Conservation (phyloP, 306 rosid species). For the Corylus heterophylla region DNA sequence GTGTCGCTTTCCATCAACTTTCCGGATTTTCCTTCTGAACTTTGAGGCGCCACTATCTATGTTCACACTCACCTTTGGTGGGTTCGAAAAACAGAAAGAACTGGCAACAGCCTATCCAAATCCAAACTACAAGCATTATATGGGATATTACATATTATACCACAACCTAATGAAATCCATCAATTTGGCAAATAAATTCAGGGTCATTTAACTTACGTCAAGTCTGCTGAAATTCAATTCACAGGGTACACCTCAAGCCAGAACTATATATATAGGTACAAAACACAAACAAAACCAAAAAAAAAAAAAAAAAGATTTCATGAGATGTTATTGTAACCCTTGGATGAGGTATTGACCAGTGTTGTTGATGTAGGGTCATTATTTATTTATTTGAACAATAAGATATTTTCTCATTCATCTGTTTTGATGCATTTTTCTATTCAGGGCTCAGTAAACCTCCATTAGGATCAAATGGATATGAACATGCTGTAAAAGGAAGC, state of each 20-base stretch:
- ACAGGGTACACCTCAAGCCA: not conserved
- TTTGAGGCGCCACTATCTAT: conserved; percentile 84
- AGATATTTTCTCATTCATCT: not conserved
- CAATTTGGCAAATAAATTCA: not conserved
- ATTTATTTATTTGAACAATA: not conserved
- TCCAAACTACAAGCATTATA: conserved; percentile 12
- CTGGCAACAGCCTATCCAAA: conserved; percentile 72
- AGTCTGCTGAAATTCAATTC: not conserved
- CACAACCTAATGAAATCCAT: not conserved
- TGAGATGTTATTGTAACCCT: too few relatives aligned
- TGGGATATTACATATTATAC: not conserved
- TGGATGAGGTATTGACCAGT: too few relatives aligned
- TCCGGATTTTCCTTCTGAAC: conserved; percentile 62
- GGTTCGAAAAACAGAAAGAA: conserved; percentile 86
- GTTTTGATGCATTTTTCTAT: not conserved
- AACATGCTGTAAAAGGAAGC: not conserved
- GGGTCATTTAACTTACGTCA: not conserved
- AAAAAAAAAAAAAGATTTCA: too few relatives aligned
- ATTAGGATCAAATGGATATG: not conserved
- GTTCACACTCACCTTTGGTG: conserved; percentile 79
- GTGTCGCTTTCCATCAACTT: conserved; percentile 55
- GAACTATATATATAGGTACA: not conserved
- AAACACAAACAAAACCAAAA: too few relatives aligned
- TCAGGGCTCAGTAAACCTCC: not conserved
- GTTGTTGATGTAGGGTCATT: too few relatives aligned